Percentiles rank a stretch among this genome's conserved stretches.
phyloP scores from a whole-genome alignment of 2,329 filamentous ascomycete genomes.

The Cadophora luteo-olivacea region DNA sequence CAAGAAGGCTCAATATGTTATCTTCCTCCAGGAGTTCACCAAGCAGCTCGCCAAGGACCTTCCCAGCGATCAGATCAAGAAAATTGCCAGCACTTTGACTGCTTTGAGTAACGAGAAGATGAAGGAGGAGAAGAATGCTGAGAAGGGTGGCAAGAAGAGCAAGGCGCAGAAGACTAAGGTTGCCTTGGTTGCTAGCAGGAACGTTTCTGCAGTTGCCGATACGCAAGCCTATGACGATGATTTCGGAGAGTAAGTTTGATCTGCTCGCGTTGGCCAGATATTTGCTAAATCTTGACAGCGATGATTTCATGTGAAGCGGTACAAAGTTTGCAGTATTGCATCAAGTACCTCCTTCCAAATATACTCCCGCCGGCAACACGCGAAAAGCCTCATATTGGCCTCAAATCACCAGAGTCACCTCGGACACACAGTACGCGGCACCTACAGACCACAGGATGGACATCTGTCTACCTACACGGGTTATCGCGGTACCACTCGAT shows the following conservation, averaged over 20 bases:
- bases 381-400: conserved; percentile 20
- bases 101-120: conserved; percentile 96
- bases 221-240: conserved; percentile 82
- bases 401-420: conserved; percentile 15
- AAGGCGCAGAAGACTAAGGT: conserved; percentile 98
- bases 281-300: conserved; percentile 52
- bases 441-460: conserved; percentile 22
- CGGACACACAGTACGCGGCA: conserved; percentile 20
- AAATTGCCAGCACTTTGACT: conserved; percentile 87
- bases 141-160: conserved; percentile 94
- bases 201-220: conserved; percentile 66
- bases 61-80: conserved; percentile 94
- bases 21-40: conserved; percentile 90
- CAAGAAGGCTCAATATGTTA: conserved; percentile 88
- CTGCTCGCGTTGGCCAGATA: neutral
- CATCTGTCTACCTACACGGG: conserved; percentile 10
- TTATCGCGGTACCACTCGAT: conserved; percentile 19
- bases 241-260: conserved; percentile 78
- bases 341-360: conserved; percentile 14
- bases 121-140: conserved; percentile 94
- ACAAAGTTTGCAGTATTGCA: conserved; percentile 26
- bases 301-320: conserved; percentile 73
- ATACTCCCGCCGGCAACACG: conserved; percentile 17
- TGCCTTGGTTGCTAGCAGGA: conserved; percentile 71
- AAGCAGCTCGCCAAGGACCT: conserved; percentile 89